Evolutionary conservation across 2,329 filamentous ascomycete genomes (phyloP), one percentile per base, ranked within the genome.

Genomic region (Trichoderma brevicompactum): DNA sequence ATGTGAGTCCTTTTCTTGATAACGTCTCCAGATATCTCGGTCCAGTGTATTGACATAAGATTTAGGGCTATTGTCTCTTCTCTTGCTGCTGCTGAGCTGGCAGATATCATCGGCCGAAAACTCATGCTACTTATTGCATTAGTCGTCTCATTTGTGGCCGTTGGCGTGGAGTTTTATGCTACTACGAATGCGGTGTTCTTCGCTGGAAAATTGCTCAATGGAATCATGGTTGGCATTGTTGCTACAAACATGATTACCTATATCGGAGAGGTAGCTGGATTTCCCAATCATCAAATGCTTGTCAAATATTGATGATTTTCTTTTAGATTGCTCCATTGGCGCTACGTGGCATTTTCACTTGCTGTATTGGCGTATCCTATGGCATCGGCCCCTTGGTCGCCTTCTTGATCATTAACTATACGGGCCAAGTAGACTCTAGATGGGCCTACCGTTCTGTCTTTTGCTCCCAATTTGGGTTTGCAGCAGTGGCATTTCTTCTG

Each of bases 381-480:
- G 34, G 34, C 7, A 38, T 54, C 15, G 50, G 50, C 5, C 50
- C 50, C 15, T 32, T 54, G 10, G 50, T 54, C 19, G 50, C 50
- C n/a, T 52, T 52, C 48, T 15, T 54, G 34, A 54, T 55, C 19
- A 41, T 55, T 3, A 55, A 41, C 15, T 55, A 41, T 2, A 41
- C 36, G 36, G 52, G 52, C 13, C 38, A 43, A n/a, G 38, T 41
- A 17, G 38, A 55, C 13, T 41, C 36, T 32, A 19, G 52, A 43
- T 55, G 38, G 52, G 52, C 52, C 1, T 55, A 55, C 17, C 52
- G 52, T 19, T 55, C 52, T 7, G 38, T 55, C 3, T 55, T 55
- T 15, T 32, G 36, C 38, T 55, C 52, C 1, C 52, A 55, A n/a
- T 55, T 41, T 43, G 52, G 52, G 36, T 41, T 55, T 17, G 38